A percentile compares a stretch with the other conserved stretches of the same genome.
Evolutionary conservation across 768 basidiomycete species (phyloP).

Genomic region (Galerina sulciceps): DNA sequence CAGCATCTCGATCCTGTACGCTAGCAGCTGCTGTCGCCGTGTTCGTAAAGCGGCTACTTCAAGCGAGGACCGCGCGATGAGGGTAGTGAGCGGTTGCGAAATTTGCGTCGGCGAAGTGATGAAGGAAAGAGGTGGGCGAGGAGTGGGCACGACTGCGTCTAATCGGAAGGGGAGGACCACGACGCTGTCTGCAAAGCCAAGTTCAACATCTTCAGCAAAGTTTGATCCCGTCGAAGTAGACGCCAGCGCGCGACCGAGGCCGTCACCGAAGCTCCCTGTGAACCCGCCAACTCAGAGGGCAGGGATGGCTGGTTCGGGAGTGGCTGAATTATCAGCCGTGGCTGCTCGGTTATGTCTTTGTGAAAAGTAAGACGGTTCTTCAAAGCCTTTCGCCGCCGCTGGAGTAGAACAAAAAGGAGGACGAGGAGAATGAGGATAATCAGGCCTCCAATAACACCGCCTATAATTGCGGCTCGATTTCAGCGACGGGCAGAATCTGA

Average conservation of each 20-base stretch:
- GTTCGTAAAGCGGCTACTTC: conserved; percentile 7
- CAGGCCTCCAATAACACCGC: conserved; percentile 9
- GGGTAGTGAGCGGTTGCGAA: neutral
- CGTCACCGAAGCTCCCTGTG: too few relatives aligned
- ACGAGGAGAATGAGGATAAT: conserved; percentile 10
- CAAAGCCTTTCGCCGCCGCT: neutral
- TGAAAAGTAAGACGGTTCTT: conserved; percentile 16
- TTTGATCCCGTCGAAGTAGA: too few relatives aligned
- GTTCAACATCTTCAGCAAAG: too few relatives aligned
- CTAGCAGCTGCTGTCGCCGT: conserved; percentile 16
- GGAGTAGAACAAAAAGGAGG: conserved; percentile 2
- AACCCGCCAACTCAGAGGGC: too few relatives aligned
- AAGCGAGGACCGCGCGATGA: neutral
- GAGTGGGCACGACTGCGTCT: conserved; percentile 17
- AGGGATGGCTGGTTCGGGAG: too few relatives aligned
- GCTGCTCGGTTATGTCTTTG: conserved; percentile 15
- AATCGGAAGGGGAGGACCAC: neutral
- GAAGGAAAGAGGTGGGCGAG: neutral
- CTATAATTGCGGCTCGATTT: conserved; percentile 11
- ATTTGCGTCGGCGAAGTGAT: neutral
- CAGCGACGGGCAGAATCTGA: neutral
- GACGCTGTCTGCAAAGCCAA: too few relatives aligned
- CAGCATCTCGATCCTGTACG: conserved; percentile 20
- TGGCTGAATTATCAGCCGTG: too few relatives aligned
- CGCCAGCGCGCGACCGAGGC: too few relatives aligned